Base-by-base conservation (phyloP, 2,329 filamentous ascomycete species). In the Hymenoscyphus linearis region DNA sequence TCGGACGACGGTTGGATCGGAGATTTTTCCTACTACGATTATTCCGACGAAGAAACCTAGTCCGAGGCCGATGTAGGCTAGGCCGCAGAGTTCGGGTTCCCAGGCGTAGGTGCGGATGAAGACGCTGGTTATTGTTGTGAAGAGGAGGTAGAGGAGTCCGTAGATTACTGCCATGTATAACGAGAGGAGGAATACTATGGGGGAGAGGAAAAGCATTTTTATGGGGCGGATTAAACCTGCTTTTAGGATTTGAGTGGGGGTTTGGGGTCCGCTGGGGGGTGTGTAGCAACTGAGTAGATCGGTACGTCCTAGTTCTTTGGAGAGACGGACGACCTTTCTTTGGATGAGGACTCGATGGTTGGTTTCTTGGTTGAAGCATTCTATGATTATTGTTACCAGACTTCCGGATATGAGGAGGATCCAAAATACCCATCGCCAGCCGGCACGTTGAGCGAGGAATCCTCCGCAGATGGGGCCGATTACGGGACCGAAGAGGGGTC, bases 141-240 rank as follows among this genome's bases (percentile, higher is more conserved):
- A 75, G 57, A 83, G 80, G 0, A 80, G 79, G 68, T 84, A 85
- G 0, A 84, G 71, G 0, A 82, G 74, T 22, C 82, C 79, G 63
- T 85, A 85, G 1, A 82, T 68, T 0, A 83, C 74, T 0, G 78
- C 76, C 36, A 84, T 74, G 61, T 84, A 85, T 0, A 83, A 55
- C 0, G 77, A 76, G 61, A 83, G 74, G 4, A 79, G 71, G 6
- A 77, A 69, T 2, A 76, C 69, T 52, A 77, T 75, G 0, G 75
- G 74, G 22, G 73, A 73, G 47, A 68, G 62, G 57, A 71, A 71
- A 27, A 75, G 70, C 69, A 78, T 73, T 67, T 80, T 81, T 47
- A 80, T 63, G 1, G 82, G 82, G 1, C 82, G 78, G 7, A 79
- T 69, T 52, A 86, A 74, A 35, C 82, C 80, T 55, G 67, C 67